phyloP scores from a whole-genome alignment of 2,329 filamentous ascomycete species.

The Xylariaceae sp. region DNA sequence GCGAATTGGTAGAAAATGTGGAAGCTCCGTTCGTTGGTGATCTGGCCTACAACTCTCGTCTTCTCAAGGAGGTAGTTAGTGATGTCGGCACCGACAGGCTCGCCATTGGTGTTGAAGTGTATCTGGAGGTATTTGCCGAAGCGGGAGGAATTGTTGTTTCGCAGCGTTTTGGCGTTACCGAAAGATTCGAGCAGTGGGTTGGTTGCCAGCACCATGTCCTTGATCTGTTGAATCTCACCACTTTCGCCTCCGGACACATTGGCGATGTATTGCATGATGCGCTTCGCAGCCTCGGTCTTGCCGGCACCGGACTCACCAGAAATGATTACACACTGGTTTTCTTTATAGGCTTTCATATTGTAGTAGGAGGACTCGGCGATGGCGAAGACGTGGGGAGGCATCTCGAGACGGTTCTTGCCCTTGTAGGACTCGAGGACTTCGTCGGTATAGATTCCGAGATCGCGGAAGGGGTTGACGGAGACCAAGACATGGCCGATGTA shows the following conservation, averaged over 20 bases:
- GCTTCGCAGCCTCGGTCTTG: conserved; percentile 97
- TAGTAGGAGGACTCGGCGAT: conserved; percentile 96
- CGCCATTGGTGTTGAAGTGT: conserved; percentile 86
- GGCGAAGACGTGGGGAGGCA: conserved; percentile 93
- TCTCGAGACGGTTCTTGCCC: conserved; percentile 94
- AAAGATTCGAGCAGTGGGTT: conserved; percentile 97
- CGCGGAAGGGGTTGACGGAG: conserved; percentile 96
- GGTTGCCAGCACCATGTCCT: conserved; percentile 98
- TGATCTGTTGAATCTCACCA: conserved; percentile 90
- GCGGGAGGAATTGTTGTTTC: conserved; percentile 97
- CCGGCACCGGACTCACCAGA: conserved; percentile 97
- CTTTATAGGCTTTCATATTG: conserved; percentile 99
- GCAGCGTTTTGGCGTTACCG: conserved; percentile 93
- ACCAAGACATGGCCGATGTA: conserved; percentile 99
- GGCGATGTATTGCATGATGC: conserved; percentile 99
- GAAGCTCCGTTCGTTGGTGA: conserved; percentile 93
- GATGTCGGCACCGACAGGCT: conserved; percentile 94
- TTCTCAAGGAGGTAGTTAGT: conserved; percentile 98
- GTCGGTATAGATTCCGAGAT: conserved; percentile 97
- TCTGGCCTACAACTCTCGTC: conserved; percentile 90
- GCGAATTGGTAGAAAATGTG: conserved; percentile 99
- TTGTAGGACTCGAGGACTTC: conserved; percentile 88
- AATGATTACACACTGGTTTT: conserved; percentile 99
- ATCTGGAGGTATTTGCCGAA: conserved; percentile 99
- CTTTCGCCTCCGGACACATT: conserved; percentile 85